These are phyloP conservation scores for Penicillium thymicola DNA, from an alignment of 2,329 filamentous ascomycete genomes.

Conservation along the genomic window DNA sequence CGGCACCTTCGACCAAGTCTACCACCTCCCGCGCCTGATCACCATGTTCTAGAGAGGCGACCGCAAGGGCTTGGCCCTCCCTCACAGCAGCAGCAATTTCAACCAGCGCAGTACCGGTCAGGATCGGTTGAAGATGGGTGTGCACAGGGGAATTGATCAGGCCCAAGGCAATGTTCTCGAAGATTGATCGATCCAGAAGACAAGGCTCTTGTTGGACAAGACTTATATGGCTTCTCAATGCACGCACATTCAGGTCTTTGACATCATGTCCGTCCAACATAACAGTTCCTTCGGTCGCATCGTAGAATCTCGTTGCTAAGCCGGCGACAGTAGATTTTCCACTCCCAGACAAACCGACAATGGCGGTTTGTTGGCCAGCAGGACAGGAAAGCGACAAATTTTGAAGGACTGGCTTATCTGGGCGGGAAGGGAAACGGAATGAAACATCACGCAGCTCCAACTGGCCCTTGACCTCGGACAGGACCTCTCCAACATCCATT, in stretches of 20 bases:
- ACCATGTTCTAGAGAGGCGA: constrained; percentile 44
- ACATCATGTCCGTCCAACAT: constrained; percentile 62
- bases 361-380: constrained; percentile 48
- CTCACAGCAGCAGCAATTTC: constrained; percentile 43
- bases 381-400: constrained; percentile 16
- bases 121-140: constrained; percentile 10
- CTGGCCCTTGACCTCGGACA: constrained; percentile 20
- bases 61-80: constrained; percentile 47
- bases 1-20: constrained; percentile 35
- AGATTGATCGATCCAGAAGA: constrained; percentile 13
- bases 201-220: constrained; percentile 12
- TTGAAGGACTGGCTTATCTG: constrained; percentile 15
- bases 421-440: constrained; percentile 27
- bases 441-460: constrained; percentile 33
- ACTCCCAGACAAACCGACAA: constrained; percentile 54
- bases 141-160: constrained; percentile 19
- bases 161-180: constrained; percentile 13
- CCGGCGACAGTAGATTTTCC: constrained; percentile 64
- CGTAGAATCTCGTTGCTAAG: constrained; percentile 61
- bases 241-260: constrained; percentile 49
- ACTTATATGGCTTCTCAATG: constrained; percentile 10
- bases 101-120: constrained; percentile 50
- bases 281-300: constrained; percentile 59
- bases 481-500: constrained; percentile 8
- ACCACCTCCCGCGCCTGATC: constrained; percentile 50